Evolutionary conservation across 2,329 filamentous ascomycete genomes (phyloP).

Genomic region (Talaromyces piceae): DNA sequence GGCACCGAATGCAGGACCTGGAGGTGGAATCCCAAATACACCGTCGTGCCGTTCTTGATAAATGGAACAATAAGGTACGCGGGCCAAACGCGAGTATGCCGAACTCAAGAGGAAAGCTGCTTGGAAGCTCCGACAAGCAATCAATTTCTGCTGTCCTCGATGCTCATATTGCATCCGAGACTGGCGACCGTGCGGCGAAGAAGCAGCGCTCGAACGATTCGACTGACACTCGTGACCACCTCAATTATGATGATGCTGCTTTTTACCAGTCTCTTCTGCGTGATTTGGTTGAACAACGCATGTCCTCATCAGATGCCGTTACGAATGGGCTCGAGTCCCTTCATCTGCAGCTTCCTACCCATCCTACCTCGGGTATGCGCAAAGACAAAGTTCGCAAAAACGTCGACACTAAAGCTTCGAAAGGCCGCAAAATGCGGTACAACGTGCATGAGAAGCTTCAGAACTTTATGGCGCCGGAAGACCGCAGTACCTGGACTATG

Average conservation of each 20-base stretch:
- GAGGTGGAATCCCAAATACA: conserved; percentile 55
- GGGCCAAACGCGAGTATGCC: conserved; percentile 44
- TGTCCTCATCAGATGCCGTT: conserved; percentile 49
- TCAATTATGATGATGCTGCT: conserved; percentile 85
- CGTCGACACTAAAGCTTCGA: conserved; percentile 90
- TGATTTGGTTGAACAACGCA: conserved; percentile 84
- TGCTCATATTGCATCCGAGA: conserved; percentile 37
- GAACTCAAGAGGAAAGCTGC: conserved; percentile 53
- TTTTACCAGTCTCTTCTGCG: conserved; percentile 93
- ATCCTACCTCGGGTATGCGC: conserved; percentile 37
- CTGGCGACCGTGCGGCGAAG: conserved; percentile 25
- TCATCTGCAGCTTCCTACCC: conserved; percentile 28
- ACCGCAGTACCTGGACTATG: conserved; percentile 71
- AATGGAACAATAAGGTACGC: conserved; percentile 80
- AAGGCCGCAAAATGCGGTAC: conserved; percentile 88
- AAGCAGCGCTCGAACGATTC: conserved; percentile 20
- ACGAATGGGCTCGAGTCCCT: conserved; percentile 41
- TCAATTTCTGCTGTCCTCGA: conserved; percentile 38
- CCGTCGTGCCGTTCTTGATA: conserved; percentile 69
- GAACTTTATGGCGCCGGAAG: conserved; percentile 95
- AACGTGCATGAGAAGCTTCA: conserved; percentile 95
- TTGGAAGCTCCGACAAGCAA: conserved; percentile 49
- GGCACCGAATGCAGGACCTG: conserved; percentile 60
- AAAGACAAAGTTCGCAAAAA: conserved; percentile 65
- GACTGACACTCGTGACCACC: conserved; percentile 29